These are phyloP conservation scores for Venturiaceae sp. DNA, from an alignment of 2,329 filamentous ascomycete species.

Conservation along the genomic window DNA sequence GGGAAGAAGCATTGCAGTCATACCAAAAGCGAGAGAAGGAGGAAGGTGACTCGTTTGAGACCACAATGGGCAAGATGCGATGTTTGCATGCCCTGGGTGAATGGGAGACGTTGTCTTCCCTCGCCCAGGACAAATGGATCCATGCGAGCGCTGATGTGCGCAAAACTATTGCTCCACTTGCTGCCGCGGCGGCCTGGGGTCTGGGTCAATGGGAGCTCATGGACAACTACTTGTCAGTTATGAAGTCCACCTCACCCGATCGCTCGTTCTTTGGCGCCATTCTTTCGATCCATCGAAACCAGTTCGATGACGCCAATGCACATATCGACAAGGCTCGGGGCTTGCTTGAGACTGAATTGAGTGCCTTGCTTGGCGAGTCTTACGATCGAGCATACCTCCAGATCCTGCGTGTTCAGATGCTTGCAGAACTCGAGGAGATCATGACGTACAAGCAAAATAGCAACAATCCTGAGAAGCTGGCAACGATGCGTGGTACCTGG, in stretches of 20 bases:
- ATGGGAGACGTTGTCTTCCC: slow-evolving; percentile 83
- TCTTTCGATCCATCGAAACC: slow-evolving; percentile 85
- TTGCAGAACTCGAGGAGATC: slow-evolving; percentile 95
- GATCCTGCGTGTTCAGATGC: slow-evolving; percentile 98
- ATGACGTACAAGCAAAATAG: slow-evolving; percentile 92
- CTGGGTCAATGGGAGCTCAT: slow-evolving; percentile 95
- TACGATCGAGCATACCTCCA: slow-evolving; percentile 97
- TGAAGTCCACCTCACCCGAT: slow-evolving; percentile 90
- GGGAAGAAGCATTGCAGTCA: slow-evolving; percentile 91
- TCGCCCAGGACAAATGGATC: slow-evolving; percentile 90
- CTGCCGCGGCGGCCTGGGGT: slow-evolving; percentile 93
- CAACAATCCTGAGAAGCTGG: slow-evolving; percentile 72
- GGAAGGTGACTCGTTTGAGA: slow-evolving; percentile 67
- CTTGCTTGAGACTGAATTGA: slow-evolving; percentile 89
- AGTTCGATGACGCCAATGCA: slow-evolving; percentile 80
- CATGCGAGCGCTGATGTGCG: slow-evolving; percentile 82
- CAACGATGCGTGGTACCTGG: slow-evolving; percentile 88
- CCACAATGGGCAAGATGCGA: slow-evolving; percentile 99
- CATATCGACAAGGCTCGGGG: slow-evolving; percentile 90
- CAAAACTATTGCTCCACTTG: slow-evolving; percentile 82
- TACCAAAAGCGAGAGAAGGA: slow-evolving; percentile 81
- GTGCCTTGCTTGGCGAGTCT: slow-evolving; percentile 92
- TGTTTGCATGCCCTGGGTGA: slow-evolving; percentile 95
- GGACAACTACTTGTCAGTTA: slow-evolving; percentile 92
- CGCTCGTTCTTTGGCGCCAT: slow-evolving; percentile 97